Percentiles rank a stretch among this genome's conserved stretches.
Conservation (phyloP, 169 alveolate genomes). For the Plasmodium fragile region DNA sequence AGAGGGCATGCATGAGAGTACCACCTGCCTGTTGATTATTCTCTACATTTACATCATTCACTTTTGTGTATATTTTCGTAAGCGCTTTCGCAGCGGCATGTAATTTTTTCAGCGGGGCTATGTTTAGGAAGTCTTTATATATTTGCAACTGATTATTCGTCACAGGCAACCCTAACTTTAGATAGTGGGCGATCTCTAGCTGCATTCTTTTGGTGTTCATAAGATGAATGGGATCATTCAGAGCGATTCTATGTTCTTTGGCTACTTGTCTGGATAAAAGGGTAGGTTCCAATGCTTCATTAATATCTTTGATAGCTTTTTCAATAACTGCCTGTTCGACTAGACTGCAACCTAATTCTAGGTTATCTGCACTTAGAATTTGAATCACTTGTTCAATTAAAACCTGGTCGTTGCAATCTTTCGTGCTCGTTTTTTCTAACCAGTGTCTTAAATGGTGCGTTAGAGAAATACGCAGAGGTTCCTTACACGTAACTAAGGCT, state of each 20-base stretch:
- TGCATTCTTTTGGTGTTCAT: conserved; percentile 44
- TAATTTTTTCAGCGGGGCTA: conserved; percentile 76
- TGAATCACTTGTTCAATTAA: conserved; percentile 92
- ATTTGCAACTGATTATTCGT: conserved; percentile 75
- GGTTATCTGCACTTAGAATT: conserved; percentile 92
- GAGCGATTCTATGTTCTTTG: conserved; percentile 6
- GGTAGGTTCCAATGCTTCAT: conserved; percentile 74
- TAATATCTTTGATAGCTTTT: conserved; percentile 88
- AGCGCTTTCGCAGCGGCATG: conserved; percentile 76
- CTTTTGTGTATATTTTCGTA: conserved; percentile 39
- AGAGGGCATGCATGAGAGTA: background rate
- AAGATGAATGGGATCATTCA: conserved; percentile 27
- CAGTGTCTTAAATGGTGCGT: conserved; percentile 92
- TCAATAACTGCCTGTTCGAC: conserved; percentile 95
- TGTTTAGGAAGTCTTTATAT: conserved; percentile 79
- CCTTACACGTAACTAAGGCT: conserved; percentile 97
- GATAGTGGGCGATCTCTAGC: conserved; percentile 22
- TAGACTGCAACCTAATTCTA: conserved; percentile 95
- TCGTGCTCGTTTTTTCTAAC: conserved; percentile 86
- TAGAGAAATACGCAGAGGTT: conserved; percentile 93
- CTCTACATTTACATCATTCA: conserved; percentile 9
- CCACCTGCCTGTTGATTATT: background rate
- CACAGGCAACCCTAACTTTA: conserved; percentile 66
- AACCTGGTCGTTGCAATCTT: conserved; percentile 90
- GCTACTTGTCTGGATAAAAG: conserved; percentile 60